A percentile compares a stretch with the other conserved stretches of the same genome.
Conservation (phyloP, 345 rosid species). For the Salix koriyanagi region DNA sequence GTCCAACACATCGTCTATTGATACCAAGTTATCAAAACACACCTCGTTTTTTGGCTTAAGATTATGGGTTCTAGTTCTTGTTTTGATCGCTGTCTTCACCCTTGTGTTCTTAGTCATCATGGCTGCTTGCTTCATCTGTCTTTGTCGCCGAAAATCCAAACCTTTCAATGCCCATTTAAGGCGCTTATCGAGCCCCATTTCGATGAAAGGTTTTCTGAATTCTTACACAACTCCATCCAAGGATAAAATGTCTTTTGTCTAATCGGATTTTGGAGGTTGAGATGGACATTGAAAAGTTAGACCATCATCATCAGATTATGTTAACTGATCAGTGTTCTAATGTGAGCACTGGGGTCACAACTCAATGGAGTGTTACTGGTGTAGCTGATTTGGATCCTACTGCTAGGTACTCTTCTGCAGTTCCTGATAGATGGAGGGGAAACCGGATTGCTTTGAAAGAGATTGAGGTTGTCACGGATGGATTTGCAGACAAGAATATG, state of each 20-base stretch:
- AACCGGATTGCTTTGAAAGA: slow-evolving; percentile 37
- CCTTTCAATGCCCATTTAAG: slow-evolving; percentile 23
- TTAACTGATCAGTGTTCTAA: slow-evolving; percentile 23
- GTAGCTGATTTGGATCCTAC: slow-evolving; percentile 17
- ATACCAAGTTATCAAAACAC: slow-evolving; percentile 30
- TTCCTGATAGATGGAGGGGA: slow-evolving; percentile 18
- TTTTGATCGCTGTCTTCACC: slow-evolving; percentile 20
- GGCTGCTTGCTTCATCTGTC: slow-evolving; percentile 30
- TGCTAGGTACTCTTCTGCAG: background rate
- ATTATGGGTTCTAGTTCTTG: slow-evolving; percentile 48
- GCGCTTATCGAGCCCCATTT: slow-evolving; percentile 28
- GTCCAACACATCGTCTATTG: slow-evolving; percentile 22
- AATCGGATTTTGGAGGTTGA: slow-evolving; percentile 26
- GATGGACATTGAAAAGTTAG: slow-evolving; percentile 26
- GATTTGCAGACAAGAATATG: slow-evolving; percentile 49
- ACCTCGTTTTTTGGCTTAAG: slow-evolving; percentile 47
- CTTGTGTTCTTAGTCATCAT: slow-evolving; percentile 15
- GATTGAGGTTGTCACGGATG: slow-evolving; percentile 43
- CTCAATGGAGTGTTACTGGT: background rate
- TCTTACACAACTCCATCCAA: slow-evolving; percentile 20
- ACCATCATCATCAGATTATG: slow-evolving; percentile 13
- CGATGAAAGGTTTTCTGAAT: slow-evolving; percentile 6
- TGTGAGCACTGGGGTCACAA: background rate
- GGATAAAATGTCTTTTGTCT: slow-evolving; percentile 35
- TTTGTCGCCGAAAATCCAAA: slow-evolving; percentile 25